Evolutionary conservation across 179 eudicot species (phyloP).

Genomic region (Silene coronaria): DNA sequence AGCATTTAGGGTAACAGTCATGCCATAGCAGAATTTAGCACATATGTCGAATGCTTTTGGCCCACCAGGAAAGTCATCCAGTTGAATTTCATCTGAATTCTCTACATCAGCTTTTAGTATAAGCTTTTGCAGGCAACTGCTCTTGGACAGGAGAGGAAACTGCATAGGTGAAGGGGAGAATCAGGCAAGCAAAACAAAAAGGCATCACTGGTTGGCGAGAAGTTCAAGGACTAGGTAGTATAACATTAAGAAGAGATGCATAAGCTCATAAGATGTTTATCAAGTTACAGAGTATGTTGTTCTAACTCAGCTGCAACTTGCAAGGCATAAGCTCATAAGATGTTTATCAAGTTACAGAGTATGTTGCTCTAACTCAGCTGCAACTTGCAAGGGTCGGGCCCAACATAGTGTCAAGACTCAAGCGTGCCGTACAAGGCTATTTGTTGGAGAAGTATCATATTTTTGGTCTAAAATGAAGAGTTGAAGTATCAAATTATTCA

Average conservation of each 20-base stretch:
- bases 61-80: slow-evolving; percentile 69
- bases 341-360: background rate
- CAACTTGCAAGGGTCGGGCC: background rate
- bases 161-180: slow-evolving; percentile 22
- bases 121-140: slow-evolving; percentile 58
- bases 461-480: background rate
- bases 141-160: slow-evolving; percentile 86
- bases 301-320: background rate
- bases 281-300: background rate
- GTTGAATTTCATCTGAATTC: slow-evolving; percentile 42
- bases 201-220: background rate
- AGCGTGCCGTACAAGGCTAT: background rate
- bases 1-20: slow-evolving; percentile 69
- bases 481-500: background rate
- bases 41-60: slow-evolving; percentile 76
- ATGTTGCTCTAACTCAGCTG: background rate
- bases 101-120: slow-evolving; percentile 53
- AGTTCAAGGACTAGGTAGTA: background rate
- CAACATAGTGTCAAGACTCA: background rate
- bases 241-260: background rate
- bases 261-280: background rate
- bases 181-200: slow-evolving; percentile 1
- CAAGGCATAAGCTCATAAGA: background rate
- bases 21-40: slow-evolving; percentile 85
- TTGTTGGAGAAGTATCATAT: background rate